Conservation (phyloP, 2,329 filamentous ascomycete genomes). For the Colletotrichum musae region DNA sequence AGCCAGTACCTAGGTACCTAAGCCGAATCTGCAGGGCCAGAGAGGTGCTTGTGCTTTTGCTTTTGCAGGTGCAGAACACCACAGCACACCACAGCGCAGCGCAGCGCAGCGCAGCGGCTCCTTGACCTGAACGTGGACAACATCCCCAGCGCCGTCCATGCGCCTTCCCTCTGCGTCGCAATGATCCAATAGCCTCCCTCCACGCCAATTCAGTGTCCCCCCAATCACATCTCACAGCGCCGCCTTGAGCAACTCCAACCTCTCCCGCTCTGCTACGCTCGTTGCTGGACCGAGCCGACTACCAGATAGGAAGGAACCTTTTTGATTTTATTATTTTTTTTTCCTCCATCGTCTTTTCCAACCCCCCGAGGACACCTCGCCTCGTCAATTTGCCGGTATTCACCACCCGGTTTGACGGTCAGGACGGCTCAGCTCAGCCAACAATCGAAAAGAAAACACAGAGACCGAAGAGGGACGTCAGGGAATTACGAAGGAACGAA, state of each 20-base stretch:
- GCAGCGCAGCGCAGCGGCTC: slow-evolving; percentile 17
- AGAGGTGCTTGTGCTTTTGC: slow-evolving; percentile 6
- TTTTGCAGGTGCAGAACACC: neutral
- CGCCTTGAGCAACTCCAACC: slow-evolving; percentile 38
- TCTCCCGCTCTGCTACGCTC: slow-evolving; percentile 26
- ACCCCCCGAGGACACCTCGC: neutral
- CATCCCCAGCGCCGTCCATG: slow-evolving; percentile 36
- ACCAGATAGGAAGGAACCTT: neutral
- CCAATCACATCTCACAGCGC: slow-evolving; percentile 38
- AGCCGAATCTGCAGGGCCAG: slow-evolving; percentile 21
- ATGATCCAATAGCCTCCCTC: slow-evolving; percentile 50
- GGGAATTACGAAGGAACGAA: neutral
- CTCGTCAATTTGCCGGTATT: neutral
- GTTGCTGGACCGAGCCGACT: neutral
- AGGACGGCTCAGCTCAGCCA: slow-evolving; percentile 1
- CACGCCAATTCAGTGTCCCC: slow-evolving; percentile 47
- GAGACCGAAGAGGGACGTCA: too few relatives aligned
- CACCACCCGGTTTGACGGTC: neutral
- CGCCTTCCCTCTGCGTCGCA: slow-evolving; percentile 38
- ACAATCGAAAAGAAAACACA: too few relatives aligned
- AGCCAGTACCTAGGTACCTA: too few relatives aligned
- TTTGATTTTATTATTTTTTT: slow-evolving; percentile 6
- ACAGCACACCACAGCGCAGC: neutral
- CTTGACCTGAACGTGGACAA: slow-evolving; percentile 18
- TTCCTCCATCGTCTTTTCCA: neutral